A percentile compares a stretch with the other conserved stretches of the same genome.
Evolutionary conservation across 208 protist genomes (phyloP).

Genomic region (Leishmania turanica): DNA sequence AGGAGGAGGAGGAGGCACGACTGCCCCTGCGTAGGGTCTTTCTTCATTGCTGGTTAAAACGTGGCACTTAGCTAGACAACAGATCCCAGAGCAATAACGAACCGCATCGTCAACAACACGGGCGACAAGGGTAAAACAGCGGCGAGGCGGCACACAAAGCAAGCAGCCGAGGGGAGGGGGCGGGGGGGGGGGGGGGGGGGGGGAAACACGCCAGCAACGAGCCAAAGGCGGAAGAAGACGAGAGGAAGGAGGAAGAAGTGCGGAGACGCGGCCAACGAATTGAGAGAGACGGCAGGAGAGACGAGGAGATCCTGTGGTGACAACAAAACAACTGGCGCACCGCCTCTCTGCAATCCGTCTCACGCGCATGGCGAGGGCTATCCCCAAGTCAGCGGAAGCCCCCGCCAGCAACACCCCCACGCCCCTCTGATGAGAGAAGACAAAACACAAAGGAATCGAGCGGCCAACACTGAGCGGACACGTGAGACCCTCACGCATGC

Average conservation of each 20-base stretch:
- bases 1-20: neutral
- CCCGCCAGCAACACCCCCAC: neutral
- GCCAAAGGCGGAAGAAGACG: neutral
- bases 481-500: neutral
- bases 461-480: neutral
- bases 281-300: neutral
- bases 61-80: conserved; percentile 9
- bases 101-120: neutral
- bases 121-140: neutral
- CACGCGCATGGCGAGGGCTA: neutral
- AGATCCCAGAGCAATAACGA: neutral
- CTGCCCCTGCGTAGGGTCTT: neutral
- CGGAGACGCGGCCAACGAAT: neutral
- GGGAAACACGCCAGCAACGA: neutral
- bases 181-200: neutral
- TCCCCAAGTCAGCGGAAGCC: neutral
- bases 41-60: neutral
- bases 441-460: neutral
- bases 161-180: neutral
- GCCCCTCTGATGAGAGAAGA: neutral
- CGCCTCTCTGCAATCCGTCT: neutral
- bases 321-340: neutral
- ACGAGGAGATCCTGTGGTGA: neutral
- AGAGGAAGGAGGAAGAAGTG: neutral
- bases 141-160: neutral